Conservation (phyloP, 345 rosid genomes). For the Odontarrhena argentea region DNA sequence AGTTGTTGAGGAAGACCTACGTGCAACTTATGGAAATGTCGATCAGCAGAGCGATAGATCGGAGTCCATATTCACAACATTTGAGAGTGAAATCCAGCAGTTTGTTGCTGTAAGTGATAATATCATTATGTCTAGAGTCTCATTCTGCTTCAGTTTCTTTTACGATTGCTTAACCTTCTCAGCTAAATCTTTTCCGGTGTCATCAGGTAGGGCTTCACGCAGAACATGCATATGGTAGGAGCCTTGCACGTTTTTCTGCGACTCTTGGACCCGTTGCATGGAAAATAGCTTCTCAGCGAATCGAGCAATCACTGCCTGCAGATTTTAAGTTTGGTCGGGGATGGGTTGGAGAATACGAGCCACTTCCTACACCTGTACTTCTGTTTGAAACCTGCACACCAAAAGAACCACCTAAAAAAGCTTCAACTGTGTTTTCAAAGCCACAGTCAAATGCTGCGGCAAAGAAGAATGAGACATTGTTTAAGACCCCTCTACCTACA, state of each 20-base stretch:
- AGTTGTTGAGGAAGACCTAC: constrained; percentile 62
- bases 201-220: constrained; percentile 87
- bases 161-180: constrained; percentile 25
- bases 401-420: constrained; percentile 47
- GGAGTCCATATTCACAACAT: constrained; percentile 79
- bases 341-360: constrained; percentile 92
- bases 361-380: constrained; percentile 82
- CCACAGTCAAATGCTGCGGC: constrained; percentile 40
- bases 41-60: constrained; percentile 50
- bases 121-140: constrained; percentile 1
- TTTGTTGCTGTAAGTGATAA: constrained; percentile 70
- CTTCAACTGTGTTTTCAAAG: constrained; percentile 42
- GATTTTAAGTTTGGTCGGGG: constrained; percentile 82
- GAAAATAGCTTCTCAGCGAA: constrained; percentile 78
- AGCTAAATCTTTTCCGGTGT: constrained; percentile 27
- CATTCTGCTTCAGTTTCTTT: constrained; percentile 14
- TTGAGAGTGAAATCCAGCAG: constrained; percentile 78
- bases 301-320: constrained; percentile 68
- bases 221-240: constrained; percentile 79
- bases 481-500: constrained; percentile 42
- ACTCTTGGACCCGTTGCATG: constrained; percentile 83
- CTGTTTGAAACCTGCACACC: constrained; percentile 49
- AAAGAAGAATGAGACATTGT: constrained; percentile 39
- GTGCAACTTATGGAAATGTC: constrained; percentile 59
- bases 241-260: constrained; percentile 85